These are phyloP conservation scores for Microdochium paspali DNA, from an alignment of 2,329 filamentous ascomycete genomes.

Conservation along the genomic window DNA sequence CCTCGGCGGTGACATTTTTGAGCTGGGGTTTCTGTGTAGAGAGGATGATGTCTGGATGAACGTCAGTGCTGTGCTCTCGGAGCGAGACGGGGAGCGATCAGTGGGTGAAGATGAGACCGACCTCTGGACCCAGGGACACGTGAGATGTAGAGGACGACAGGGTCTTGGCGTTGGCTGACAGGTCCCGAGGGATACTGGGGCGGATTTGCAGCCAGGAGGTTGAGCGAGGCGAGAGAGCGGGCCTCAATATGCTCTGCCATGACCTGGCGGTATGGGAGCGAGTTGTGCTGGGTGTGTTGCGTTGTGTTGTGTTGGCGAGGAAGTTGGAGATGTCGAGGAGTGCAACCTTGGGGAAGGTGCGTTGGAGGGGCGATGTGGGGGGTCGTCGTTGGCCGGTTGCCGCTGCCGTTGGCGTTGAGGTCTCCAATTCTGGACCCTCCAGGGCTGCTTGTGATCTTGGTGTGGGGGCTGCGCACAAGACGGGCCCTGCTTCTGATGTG, in stretches of 20 bases:
- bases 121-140: slow-evolving; percentile 86
- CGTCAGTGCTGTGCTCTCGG: slow-evolving; percentile 6
- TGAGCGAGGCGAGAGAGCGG: slow-evolving; percentile 71
- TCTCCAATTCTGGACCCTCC: too few species aligned
- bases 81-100: background rate
- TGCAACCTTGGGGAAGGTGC: too few species aligned
- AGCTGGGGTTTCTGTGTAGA: slow-evolving; percentile 81
- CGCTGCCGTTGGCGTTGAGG: too few species aligned
- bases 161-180: slow-evolving; percentile 56
- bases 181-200: slow-evolving; percentile 77
- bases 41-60: slow-evolving; percentile 68
- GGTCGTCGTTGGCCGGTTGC: too few species aligned
- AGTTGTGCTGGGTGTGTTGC: background rate
- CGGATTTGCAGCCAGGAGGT: slow-evolving; percentile 73
- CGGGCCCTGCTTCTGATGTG: too few species aligned
- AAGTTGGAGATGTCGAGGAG: background rate
- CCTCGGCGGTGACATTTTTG: slow-evolving; percentile 81
- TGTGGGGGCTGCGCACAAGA: too few species aligned
- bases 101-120: slow-evolving; percentile 25
- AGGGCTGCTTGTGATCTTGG: too few species aligned
- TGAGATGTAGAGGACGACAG: slow-evolving; percentile 82
- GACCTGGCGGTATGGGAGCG: background rate
- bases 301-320: background rate
- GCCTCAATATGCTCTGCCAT: slow-evolving; percentile 56
- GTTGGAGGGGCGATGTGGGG: too few species aligned